These are phyloP conservation scores for Abrus precatorius DNA, from an alignment of 306 rosid species.

Conservation along the genomic window DNA sequence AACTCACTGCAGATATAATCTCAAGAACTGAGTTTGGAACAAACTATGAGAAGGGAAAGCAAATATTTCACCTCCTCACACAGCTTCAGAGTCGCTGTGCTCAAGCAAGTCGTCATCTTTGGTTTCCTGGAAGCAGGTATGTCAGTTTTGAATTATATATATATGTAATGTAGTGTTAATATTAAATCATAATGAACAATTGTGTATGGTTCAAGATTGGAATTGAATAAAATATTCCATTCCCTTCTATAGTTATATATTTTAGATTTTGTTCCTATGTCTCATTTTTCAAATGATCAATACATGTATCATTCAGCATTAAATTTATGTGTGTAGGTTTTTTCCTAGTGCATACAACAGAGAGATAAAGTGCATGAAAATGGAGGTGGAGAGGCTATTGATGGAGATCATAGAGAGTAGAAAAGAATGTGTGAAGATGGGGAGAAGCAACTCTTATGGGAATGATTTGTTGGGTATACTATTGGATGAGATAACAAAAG, in stretches of 20 bases:
- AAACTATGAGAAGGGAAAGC: slow-evolving; percentile 71
- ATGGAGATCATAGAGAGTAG: slow-evolving; percentile 89
- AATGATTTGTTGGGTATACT: slow-evolving; percentile 83
- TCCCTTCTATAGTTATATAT: no score
- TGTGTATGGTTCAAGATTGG: no score
- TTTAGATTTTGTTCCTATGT: no score
- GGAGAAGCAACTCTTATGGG: slow-evolving; percentile 77
- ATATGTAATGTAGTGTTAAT: no score
- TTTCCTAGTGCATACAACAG: slow-evolving; percentile 85
- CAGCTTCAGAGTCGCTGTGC: slow-evolving; percentile 68
- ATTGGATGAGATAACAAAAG: slow-evolving; percentile 70
- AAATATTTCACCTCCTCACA: slow-evolving; percentile 78
- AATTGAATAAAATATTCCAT: no score
- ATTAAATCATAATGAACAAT: no score
- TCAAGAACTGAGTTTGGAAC: slow-evolving; percentile 81
- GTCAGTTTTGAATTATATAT: neutral
- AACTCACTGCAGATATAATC: slow-evolving; percentile 87
- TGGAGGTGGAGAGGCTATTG: slow-evolving; percentile 78
- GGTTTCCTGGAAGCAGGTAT: slow-evolving; percentile 87
- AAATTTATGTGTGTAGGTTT: slow-evolving; percentile 58
- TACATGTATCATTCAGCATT: neutral
- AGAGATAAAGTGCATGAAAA: slow-evolving; percentile 75
- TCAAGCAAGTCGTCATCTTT: slow-evolving; percentile 73
- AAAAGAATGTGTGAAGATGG: slow-evolving; percentile 73
- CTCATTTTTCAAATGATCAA: no score